These are phyloP conservation scores for Metschnikowia vanudenii DNA, from an alignment of 805 yeast species.

Conservation along the genomic window DNA sequence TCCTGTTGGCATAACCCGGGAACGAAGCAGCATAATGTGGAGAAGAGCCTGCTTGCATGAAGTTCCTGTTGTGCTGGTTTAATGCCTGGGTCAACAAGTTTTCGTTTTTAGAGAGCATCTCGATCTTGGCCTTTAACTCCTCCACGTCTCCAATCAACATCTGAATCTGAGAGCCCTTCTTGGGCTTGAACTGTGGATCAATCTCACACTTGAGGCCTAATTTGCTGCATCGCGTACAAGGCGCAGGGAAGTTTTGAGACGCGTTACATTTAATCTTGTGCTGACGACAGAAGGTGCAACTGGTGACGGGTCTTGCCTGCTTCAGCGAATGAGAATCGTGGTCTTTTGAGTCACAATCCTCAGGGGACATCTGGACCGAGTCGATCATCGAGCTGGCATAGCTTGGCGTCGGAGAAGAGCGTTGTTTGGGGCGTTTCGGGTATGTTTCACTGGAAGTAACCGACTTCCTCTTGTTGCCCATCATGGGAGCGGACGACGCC, in stretches of 20 bases:
- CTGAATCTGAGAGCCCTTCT: constrained; percentile 88
- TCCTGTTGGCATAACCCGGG: constrained; percentile 9
- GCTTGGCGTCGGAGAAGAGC: constrained; percentile 8
- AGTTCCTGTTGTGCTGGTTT: constrained; percentile 41
- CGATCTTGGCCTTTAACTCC: constrained; percentile 71
- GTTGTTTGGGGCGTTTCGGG: constrained; percentile 15
- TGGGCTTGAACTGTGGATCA: constrained; percentile 88
- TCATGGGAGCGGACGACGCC: constrained; percentile 15
- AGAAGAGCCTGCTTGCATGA: constrained; percentile 14
- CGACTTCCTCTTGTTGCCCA: constrained; percentile 20
- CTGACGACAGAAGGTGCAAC: constrained; percentile 92
- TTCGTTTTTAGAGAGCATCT: constrained; percentile 61
- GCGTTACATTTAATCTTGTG: constrained; percentile 95
- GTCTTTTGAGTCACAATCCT: not conserved
- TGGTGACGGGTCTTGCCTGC: constrained; percentile 73
- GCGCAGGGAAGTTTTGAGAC: constrained; percentile 71
- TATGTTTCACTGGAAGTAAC: constrained; percentile 9
- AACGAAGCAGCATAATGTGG: constrained; percentile 9
- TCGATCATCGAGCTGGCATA: constrained; percentile 7
- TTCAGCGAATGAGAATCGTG: constrained; percentile 18
- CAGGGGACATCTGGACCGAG: constrained; percentile 7
- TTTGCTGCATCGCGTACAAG: constrained; percentile 80
- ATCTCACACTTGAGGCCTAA: constrained; percentile 82
- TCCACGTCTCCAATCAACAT: constrained; percentile 81
- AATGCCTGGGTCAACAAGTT: constrained; percentile 64